Percentiles rank a stretch among this genome's conserved stretches.
phyloP scores from a whole-genome alignment of 1,284 basidiomycete genomes.

The Puccinia coronata region DNA sequence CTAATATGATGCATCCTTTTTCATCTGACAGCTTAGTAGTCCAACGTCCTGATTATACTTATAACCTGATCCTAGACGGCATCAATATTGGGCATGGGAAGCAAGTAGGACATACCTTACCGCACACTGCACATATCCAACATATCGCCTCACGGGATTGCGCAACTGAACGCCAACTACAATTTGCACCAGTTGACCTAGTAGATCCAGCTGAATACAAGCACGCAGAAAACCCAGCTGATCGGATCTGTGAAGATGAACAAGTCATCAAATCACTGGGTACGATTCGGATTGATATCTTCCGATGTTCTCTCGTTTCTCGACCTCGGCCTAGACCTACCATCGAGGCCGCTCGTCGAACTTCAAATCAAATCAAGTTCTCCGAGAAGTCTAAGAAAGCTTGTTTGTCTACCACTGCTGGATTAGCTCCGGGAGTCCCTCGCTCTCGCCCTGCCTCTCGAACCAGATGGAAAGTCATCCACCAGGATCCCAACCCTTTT shows the following conservation, averaged over 20 bases:
- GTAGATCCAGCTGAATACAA: constrained; percentile 23
- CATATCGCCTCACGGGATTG: not conserved
- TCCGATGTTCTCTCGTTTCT: not conserved
- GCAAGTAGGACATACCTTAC: not conserved
- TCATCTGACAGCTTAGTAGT: no score
- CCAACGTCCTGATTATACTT: constrained; percentile 17
- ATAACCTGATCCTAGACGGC: not conserved
- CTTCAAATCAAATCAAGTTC: constrained; percentile 29
- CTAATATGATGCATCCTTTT: no score
- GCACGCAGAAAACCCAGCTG: not conserved
- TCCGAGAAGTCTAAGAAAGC: constrained; percentile 19
- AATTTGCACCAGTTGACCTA: constrained; percentile 11
- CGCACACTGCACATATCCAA: not conserved
- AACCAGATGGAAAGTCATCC: not conserved
- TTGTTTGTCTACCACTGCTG: not conserved
- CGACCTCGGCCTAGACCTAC: not conserved
- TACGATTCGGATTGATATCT: constrained; percentile 14
- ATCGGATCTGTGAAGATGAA: constrained; percentile 16
- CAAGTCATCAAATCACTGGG: constrained; percentile 21
- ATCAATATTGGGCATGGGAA: not conserved
- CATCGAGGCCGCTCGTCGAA: no score
- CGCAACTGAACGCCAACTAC: not conserved
- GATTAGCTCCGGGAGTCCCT: not conserved
- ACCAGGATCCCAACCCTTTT: not conserved
- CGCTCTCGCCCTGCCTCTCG: not conserved